These are phyloP conservation scores for Spathaspora arborariae DNA, from an alignment of 805 yeast genomes.

Conservation along the genomic window DNA sequence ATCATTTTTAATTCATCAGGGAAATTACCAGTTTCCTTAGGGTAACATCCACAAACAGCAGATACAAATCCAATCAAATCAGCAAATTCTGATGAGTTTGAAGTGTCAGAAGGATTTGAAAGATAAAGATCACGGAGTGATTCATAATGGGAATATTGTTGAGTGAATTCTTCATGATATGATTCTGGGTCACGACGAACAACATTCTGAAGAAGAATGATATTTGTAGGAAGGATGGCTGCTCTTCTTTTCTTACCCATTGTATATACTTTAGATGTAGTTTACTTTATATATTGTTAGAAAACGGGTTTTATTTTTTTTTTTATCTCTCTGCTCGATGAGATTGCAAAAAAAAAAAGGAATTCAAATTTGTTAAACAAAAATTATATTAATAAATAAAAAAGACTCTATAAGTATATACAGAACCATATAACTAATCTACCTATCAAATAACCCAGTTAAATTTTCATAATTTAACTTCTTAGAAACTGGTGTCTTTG, in stretches of 20 bases:
- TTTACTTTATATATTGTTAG: background rate
- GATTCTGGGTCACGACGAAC: constrained; percentile 94
- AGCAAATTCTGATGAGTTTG: constrained; percentile 60
- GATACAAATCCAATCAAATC: constrained; percentile 88
- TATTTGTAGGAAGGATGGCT: constrained; percentile 87
- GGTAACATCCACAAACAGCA: constrained; percentile 88
- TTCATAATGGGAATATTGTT: constrained; percentile 90
- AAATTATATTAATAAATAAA: background rate
- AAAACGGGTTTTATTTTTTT: background rate
- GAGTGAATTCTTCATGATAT: constrained; percentile 87
- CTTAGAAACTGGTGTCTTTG: constrained; percentile 73
- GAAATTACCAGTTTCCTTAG: constrained; percentile 79
- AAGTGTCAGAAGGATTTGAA: constrained; percentile 56
- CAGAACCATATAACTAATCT: background rate
- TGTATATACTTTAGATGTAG: constrained; percentile 4
- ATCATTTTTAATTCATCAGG: constrained; percentile 76
- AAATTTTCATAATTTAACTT: constrained; percentile 88
- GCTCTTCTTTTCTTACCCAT: constrained; percentile 92
- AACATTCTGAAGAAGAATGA: constrained; percentile 85
- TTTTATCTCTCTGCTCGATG: background rate
- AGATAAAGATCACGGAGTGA: constrained; percentile 84
- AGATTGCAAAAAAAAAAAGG: background rate
- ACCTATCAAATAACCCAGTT: constrained; percentile 41
- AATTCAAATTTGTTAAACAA: background rate
- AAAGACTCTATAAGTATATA: background rate